These are phyloP conservation scores for Stephania yunnanensis DNA, from an alignment of 164 flowering plant species.

Conservation along the genomic window DNA sequence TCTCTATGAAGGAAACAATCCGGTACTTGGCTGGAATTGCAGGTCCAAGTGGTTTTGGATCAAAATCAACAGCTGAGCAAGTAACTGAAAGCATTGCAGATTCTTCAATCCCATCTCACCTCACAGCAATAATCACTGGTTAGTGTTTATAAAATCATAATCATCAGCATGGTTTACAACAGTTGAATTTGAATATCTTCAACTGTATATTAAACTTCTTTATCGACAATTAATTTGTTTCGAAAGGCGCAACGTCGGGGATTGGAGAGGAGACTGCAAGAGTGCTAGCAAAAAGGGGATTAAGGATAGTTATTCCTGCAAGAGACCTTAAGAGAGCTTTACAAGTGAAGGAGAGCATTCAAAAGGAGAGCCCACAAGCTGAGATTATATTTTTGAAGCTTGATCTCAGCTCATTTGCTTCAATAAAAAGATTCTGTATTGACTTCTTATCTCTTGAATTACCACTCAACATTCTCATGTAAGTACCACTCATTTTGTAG, in stretches of 20 bases:
- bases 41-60: slow-evolving; percentile 96
- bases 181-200: neutral
- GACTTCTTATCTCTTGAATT: slow-evolving; percentile 61
- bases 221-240: neutral
- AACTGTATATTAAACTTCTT: neutral
- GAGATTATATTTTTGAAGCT: slow-evolving; percentile 64
- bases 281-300: slow-evolving; percentile 81
- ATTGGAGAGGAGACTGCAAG: slow-evolving; percentile 95
- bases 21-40: slow-evolving; percentile 80
- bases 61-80: slow-evolving; percentile 86
- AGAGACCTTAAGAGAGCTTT: slow-evolving; percentile 65
- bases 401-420: slow-evolving; percentile 82
- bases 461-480: slow-evolving; percentile 94
- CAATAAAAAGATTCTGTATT: slow-evolving; percentile 63
- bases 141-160: slow-evolving; percentile 4
- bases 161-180: neutral
- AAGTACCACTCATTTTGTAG: slow-evolving; percentile 16
- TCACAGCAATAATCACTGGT: slow-evolving; percentile 96
- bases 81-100: slow-evolving; percentile 38
- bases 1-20: slow-evolving; percentile 67
- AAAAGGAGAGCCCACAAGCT: slow-evolving; percentile 59
- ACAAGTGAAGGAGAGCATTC: slow-evolving; percentile 50
- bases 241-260: slow-evolving; percentile 83
- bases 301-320: slow-evolving; percentile 76
- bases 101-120: slow-evolving; percentile 27